Percentiles rank a stretch among this genome's conserved stretches.
Evolutionary conservation across 331 rosid genomes (phyloP).

Genomic region (Dryas integrifolia): DNA sequence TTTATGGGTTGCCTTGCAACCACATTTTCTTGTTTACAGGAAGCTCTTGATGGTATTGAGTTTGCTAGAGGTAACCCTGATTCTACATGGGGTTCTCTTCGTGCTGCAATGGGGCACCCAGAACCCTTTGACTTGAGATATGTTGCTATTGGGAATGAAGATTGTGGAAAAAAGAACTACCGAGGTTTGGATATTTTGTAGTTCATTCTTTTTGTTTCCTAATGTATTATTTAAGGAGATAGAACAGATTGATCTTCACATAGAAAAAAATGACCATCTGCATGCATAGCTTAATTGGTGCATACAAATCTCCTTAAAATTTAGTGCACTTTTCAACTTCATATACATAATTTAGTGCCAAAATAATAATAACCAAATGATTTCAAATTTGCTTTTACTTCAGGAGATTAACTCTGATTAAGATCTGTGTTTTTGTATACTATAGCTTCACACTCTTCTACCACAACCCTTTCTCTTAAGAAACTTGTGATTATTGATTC

Average conservation of each 20-base stretch:
- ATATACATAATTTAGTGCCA: too few species aligned
- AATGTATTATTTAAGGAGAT: slow-evolving; percentile 7
- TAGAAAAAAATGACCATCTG: slow-evolving; percentile 5
- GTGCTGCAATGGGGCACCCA: slow-evolving; percentile 81
- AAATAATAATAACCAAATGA: neutral
- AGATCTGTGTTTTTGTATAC: neutral
- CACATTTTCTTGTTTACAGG: slow-evolving; percentile 43
- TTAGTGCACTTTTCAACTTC: neutral
- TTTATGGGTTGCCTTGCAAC: neutral
- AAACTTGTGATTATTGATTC: neutral
- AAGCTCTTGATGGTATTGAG: slow-evolving; percentile 69
- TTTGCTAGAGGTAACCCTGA: slow-evolving; percentile 54
- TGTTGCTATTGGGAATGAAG: slow-evolving; percentile 88
- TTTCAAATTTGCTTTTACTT: neutral
- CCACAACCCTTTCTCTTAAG: neutral
- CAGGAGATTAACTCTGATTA: neutral
- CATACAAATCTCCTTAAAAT: neutral
- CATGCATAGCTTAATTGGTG: slow-evolving; percentile 7
- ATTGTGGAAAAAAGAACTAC: slow-evolving; percentile 54
- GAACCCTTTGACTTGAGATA: slow-evolving; percentile 76
- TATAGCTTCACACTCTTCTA: neutral
- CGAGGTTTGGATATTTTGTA: slow-evolving; percentile 34
- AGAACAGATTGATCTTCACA: neutral
- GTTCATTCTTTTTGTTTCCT: slow-evolving; percentile 3
- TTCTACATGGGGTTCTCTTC: slow-evolving; percentile 82